These are phyloP conservation scores for Lepiota venenata DNA, from an alignment of 768 basidiomycete species.

Conservation along the genomic window DNA sequence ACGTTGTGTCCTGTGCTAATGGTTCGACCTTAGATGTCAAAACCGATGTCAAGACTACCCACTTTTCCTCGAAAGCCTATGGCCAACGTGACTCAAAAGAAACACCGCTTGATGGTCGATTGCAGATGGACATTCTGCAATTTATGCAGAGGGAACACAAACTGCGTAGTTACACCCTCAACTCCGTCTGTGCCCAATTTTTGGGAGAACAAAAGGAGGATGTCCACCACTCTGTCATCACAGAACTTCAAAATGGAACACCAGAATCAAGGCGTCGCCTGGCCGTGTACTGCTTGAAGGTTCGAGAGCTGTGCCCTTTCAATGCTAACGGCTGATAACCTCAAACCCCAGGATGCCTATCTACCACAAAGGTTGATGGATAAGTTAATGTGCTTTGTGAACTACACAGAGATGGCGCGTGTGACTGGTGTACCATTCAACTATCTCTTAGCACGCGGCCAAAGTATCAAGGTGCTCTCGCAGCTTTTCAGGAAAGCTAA, in stretches of 20 bases:
- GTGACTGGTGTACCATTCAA: slow-evolving; percentile 99
- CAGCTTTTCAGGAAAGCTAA: slow-evolving; percentile 94
- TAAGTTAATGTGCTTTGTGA: slow-evolving; percentile 99
- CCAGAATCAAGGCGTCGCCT: slow-evolving; percentile 88
- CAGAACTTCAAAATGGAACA: slow-evolving; percentile 95
- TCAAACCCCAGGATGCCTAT: slow-evolving; percentile 79
- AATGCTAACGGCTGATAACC: neutral
- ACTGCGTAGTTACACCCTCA: slow-evolving; percentile 93
- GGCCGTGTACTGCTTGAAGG: slow-evolving; percentile 98
- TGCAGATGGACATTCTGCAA: slow-evolving; percentile 94
- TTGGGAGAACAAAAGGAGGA: slow-evolving; percentile 99
- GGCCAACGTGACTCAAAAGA: slow-evolving; percentile 97
- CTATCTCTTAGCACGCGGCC: slow-evolving; percentile 87
- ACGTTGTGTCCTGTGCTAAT: slow-evolving; percentile 3
- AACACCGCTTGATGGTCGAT: slow-evolving; percentile 82
- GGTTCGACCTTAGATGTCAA: slow-evolving; percentile 49
- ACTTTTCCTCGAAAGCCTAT: slow-evolving; percentile 97
- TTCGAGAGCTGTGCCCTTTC: slow-evolving; percentile 20
- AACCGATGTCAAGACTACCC: slow-evolving; percentile 86
- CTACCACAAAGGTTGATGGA: slow-evolving; percentile 94
- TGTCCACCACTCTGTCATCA: slow-evolving; percentile 97
- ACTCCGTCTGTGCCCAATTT: slow-evolving; percentile 97
- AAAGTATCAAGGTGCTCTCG: slow-evolving; percentile 98
- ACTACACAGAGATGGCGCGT: slow-evolving; percentile 98
- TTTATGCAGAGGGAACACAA: slow-evolving; percentile 99